These are phyloP conservation scores for Jatropha curcas DNA, from an alignment of 345 rosid species.

Conservation along the genomic window DNA sequence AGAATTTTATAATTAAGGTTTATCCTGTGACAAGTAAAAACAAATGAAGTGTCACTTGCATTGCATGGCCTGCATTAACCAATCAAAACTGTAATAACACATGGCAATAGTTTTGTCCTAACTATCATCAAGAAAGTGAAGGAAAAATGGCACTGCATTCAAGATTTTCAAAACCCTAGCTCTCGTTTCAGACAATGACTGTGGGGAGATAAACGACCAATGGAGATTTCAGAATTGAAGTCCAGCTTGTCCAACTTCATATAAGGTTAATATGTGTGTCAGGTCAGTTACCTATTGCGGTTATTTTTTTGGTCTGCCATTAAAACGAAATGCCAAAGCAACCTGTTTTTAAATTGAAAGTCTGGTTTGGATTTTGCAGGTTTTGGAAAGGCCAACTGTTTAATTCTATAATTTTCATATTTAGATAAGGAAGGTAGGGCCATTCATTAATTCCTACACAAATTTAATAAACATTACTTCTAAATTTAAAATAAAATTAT, in stretches of 20 bases:
- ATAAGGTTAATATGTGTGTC: background rate
- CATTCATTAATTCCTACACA: background rate
- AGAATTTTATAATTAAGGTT: no score
- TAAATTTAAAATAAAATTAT: no score
- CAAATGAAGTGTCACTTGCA: slow-evolving; percentile 26
- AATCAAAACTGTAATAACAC: background rate
- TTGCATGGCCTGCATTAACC: slow-evolving; percentile 12
- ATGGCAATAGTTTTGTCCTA: background rate
- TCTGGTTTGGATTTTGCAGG: no score
- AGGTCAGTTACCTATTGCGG: background rate
- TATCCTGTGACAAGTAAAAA: slow-evolving; percentile 6
- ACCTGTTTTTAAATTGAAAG: background rate
- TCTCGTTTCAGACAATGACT: background rate
- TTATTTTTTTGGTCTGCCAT: background rate
- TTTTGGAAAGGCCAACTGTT: no score
- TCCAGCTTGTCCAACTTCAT: slow-evolving; percentile 11
- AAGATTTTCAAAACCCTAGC: slow-evolving; percentile 14
- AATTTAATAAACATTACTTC: no score
- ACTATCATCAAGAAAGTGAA: background rate
- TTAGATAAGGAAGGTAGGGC: background rate
- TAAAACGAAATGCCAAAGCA: background rate
- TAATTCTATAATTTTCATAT: background rate
- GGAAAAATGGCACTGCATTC: slow-evolving; percentile 22
- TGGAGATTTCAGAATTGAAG: background rate
- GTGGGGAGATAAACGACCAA: background rate